These are phyloP conservation scores for Hygrophoropsis aurantiaca DNA, from an alignment of 768 basidiomycete genomes.

Conservation along the genomic window DNA sequence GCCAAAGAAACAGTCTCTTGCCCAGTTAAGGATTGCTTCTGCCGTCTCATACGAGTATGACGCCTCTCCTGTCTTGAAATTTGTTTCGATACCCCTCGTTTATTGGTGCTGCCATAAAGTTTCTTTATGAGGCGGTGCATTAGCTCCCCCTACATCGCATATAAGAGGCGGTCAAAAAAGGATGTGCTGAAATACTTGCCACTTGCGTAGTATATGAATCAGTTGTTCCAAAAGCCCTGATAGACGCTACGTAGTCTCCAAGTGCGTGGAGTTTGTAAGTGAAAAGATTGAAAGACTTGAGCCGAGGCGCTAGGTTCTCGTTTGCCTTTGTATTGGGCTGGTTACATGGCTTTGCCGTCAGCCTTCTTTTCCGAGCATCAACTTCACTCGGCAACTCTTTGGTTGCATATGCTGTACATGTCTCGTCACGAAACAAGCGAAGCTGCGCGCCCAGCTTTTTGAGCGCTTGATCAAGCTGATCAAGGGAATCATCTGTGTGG, in stretches of 20 bases:
- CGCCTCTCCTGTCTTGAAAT: constrained; percentile 12
- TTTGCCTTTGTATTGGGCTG: not conserved
- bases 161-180: not conserved
- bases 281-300: constrained; percentile 26
- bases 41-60: constrained; percentile 1
- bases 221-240: constrained; percentile 30
- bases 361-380: constrained; percentile 12
- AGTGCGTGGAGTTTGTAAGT: constrained; percentile 37
- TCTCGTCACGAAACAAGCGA: constrained; percentile 21
- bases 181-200: constrained; percentile 17
- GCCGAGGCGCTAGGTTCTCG: not conserved
- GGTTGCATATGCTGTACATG: constrained; percentile 22
- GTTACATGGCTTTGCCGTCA: not conserved
- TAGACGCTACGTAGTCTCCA: constrained; percentile 29
- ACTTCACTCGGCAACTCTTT: constrained; percentile 22
- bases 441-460: constrained; percentile 13
- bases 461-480: constrained; percentile 15
- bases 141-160: constrained; percentile 29
- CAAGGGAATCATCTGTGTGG: constrained; percentile 28
- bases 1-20: not conserved
- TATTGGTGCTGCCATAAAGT: constrained; percentile 25
- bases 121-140: constrained; percentile 31
- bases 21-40: not conserved
- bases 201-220: constrained; percentile 35
- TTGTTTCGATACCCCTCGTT: constrained; percentile 7